Evolutionary conservation across 805 yeast species (phyloP), one percentile per base, ranked within the genome.

Genomic region (Lachancea sp.): DNA sequence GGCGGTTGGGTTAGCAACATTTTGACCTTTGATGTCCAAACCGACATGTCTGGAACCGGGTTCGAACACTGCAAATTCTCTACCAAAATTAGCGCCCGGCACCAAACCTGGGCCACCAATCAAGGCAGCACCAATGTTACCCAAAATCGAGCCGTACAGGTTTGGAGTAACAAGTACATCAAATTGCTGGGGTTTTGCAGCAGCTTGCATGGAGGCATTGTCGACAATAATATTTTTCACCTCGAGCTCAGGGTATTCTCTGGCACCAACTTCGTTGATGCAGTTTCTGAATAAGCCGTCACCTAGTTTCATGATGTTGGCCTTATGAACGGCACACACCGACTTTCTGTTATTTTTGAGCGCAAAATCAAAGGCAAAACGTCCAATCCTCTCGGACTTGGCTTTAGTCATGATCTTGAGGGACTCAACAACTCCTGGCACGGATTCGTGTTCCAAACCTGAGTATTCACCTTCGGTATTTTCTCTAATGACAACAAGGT

Each of bases 11-110:
- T 90, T 90, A 51, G 97, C 97, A 50, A 86, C 75, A 74, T 87
- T 84, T 69, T 85, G 78, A 63, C 95, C 97, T 75, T 85, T 76
- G 66, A 92, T 85, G 69, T 90, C 97, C 57, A 90, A 75, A 69
- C 97, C 97, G 60, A 89, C 97, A 74, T 89, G 97, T 77, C 98
- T 85, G 72, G 97, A 89, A 71, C 97, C 98, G 59, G 98, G 97
- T 75, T 90, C 98, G 68, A 92, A 90, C 47, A 90, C 94, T 42
- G 97, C 97, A 67, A 83, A 82, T 59, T 90, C 97, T 69, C 95
- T 83, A 69, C 98, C 98, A 54, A 85, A 89, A 75, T 88, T 87
- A 60, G 95, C 96, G 70, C 97, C 97, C 56, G 98, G 97, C 42
- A 90, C 96, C 58, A 90, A 75, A 69, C 97, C 97, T 64, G 97